phyloP scores from a whole-genome alignment of 768 basidiomycete species.

The Chlorophyllum brunneum region DNA sequence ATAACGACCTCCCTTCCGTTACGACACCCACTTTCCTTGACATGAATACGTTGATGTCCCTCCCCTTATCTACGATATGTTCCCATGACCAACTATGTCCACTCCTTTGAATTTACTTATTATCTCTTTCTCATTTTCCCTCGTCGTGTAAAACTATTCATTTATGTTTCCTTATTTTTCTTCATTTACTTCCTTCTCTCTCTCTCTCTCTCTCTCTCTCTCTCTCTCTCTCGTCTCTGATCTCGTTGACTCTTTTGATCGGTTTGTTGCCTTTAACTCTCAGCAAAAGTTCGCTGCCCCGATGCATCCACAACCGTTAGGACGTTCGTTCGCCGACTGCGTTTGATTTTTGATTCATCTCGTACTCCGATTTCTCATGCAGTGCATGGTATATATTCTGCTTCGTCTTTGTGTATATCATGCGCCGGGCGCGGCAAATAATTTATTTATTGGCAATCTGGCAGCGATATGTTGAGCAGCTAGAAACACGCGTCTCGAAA shows the following conservation, averaged over 20 bases:
- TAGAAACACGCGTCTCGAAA: neutral
- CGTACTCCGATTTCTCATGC: conserved; percentile 16
- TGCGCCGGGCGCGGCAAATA: conserved; percentile 30
- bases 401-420: conserved; percentile 30
- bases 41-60: conserved; percentile 23
- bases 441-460: conserved; percentile 21
- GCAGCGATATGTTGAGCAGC: neutral
- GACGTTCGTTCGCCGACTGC: conserved; percentile 20
- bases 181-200: conserved; percentile 15
- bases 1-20: conserved; percentile 5
- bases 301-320: neutral
- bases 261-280: conserved; percentile 17
- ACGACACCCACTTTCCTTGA: conserved; percentile 18
- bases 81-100: conserved; percentile 15
- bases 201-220: conserved; percentile 13
- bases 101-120: conserved; percentile 14
- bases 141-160: conserved; percentile 17
- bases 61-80: conserved; percentile 15
- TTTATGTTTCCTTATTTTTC: conserved; percentile 17
- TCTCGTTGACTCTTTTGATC: conserved; percentile 14
- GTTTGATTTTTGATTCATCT: conserved; percentile 18
- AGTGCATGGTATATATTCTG: conserved; percentile 25
- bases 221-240: conserved; percentile 5
- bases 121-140: conserved; percentile 12
- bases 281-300: conserved; percentile 9